Base-by-base conservation (phyloP, 768 basidiomycete genomes). In the Porphyrellus cyaneotinctus region DNA sequence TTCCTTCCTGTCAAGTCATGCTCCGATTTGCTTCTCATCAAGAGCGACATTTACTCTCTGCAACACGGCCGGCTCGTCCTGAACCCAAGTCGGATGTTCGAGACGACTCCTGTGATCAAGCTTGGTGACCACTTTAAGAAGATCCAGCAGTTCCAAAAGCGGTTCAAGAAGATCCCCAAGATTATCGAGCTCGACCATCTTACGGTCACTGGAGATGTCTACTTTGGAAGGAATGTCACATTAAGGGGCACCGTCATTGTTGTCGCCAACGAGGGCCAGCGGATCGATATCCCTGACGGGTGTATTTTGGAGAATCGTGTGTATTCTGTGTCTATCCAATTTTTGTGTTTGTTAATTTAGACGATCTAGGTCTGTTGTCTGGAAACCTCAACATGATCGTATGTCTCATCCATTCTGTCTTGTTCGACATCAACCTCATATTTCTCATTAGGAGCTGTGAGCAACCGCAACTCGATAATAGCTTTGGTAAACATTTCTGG, bases 121-220 rank as follows among this genome's bases (percentile, higher is more conserved):
- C 82, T 87, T 31, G 84, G 85, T 28, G 84, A 85, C 64, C 78
- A 83, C 64, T 88, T 88, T 73, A 88, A 87, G 77, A 88, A 88
- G 78, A 81, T 82, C 51, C 73, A 73, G 46, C 70, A 82, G 59
- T 87, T 87, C 74, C 82, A 86, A 71, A 84, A 85, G 63, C 79
- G 85, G 14, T 87, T 87, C 82, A 83, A 83, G 72, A 81, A 81
- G 67, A 85, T 88, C 51, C 86, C 87, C 32, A 79, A 79, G 67
- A 83, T 87, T 58, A 71, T 83, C 56, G 87, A 88, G 67, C 75
- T 86, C 41, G 87, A 87, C 70, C 86, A 88, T 67, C 73, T 88
- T 62, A 88, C 87, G 22, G 82, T 87, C 51, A 79, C 82, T 26
- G 84, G 84, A 24, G 83, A 85, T 58, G 82, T 86, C 43, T 75